Evolutionary conservation across 192 early-diverging fungal species (phyloP).

Genomic region (Phycomyces nitens): DNA sequence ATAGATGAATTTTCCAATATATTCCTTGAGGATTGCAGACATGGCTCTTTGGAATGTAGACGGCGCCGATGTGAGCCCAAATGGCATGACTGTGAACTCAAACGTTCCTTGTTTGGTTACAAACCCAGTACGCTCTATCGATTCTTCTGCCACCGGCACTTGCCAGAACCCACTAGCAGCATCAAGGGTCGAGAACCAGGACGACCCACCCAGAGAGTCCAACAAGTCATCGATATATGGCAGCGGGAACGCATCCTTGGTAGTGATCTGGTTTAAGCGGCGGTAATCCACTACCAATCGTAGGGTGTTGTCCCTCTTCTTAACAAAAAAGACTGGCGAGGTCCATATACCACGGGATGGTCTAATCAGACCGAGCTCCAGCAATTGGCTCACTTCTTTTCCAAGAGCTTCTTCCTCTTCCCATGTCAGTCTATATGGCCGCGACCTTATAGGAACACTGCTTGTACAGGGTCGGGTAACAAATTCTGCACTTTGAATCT

Average conservation of each 20-base stretch:
- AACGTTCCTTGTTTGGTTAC: slow-evolving; percentile 36
- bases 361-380: slow-evolving; percentile 25
- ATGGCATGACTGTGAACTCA: slow-evolving; percentile 57
- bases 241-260: slow-evolving; percentile 35
- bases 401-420: slow-evolving; percentile 9
- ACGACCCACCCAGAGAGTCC: slow-evolving; percentile 18
- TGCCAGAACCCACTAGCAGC: slow-evolving; percentile 20
- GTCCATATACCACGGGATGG: slow-evolving; percentile 23
- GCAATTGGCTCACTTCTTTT: slow-evolving; percentile 23
- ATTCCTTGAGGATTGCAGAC: slow-evolving; percentile 37
- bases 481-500: too few species aligned
- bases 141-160: background rate
- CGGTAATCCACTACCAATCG: slow-evolving; percentile 42
- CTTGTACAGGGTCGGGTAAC: too few species aligned
- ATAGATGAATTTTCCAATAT: slow-evolving; percentile 25
- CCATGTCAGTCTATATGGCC: slow-evolving; percentile 11
- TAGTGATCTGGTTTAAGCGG: slow-evolving; percentile 37
- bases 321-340: slow-evolving; percentile 38
- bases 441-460: background rate
- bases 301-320: slow-evolving; percentile 35
- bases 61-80: slow-evolving; percentile 58
- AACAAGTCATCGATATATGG: slow-evolving; percentile 35
- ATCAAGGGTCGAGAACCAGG: slow-evolving; percentile 27
- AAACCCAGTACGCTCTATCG: slow-evolving; percentile 30
- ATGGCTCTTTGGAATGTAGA: slow-evolving; percentile 52